A percentile compares a stretch with the other conserved stretches of the same genome.
Conservation (phyloP, 129 eudicot species). For the Helichrysum umbraculigerum region DNA sequence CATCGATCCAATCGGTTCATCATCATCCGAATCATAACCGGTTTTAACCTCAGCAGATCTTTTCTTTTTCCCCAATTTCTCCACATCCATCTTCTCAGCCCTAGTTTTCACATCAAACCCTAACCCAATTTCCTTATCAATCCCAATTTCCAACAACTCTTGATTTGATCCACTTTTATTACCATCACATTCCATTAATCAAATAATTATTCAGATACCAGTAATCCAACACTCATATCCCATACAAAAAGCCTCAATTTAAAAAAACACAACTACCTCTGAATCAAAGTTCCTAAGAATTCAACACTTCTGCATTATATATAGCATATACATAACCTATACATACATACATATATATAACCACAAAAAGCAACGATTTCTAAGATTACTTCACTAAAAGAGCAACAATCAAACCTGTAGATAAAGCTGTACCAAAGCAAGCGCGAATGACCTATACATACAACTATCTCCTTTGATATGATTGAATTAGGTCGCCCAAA, state of each 20-base stretch:
- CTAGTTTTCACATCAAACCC: slow-evolving; percentile 58
- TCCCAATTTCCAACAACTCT: slow-evolving; percentile 37
- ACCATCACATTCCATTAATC: slow-evolving; percentile 54
- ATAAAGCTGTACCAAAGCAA: slow-evolving; percentile 22
- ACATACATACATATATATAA: not conserved
- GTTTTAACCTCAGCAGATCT: slow-evolving; percentile 36
- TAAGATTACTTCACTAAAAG: slow-evolving; percentile 14
- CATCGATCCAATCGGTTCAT: slow-evolving; percentile 81
- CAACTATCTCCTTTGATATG: slow-evolving; percentile 21
- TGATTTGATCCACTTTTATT: slow-evolving; percentile 31
- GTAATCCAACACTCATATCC: slow-evolving; percentile 29
- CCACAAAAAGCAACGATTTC: slow-evolving; percentile 16
- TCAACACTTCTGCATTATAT: slow-evolving; percentile 36
- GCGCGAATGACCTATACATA: slow-evolving; percentile 15
- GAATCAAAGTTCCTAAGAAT: slow-evolving; percentile 34
- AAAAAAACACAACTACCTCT: slow-evolving; percentile 21
- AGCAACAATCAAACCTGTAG: slow-evolving; percentile 38
- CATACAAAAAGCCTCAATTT: slow-evolving; percentile 31
- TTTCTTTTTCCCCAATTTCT: slow-evolving; percentile 50
- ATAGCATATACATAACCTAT: slow-evolving; percentile 22
- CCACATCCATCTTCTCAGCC: slow-evolving; percentile 67
- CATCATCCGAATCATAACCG: slow-evolving; percentile 60
- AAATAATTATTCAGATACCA: not conserved
- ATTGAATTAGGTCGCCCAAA: slow-evolving; percentile 9
- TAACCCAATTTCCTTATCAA: slow-evolving; percentile 43